Base-by-base conservation (phyloP, 2,329 filamentous ascomycete genomes). In the Pseudogymnoascus sp. region DNA sequence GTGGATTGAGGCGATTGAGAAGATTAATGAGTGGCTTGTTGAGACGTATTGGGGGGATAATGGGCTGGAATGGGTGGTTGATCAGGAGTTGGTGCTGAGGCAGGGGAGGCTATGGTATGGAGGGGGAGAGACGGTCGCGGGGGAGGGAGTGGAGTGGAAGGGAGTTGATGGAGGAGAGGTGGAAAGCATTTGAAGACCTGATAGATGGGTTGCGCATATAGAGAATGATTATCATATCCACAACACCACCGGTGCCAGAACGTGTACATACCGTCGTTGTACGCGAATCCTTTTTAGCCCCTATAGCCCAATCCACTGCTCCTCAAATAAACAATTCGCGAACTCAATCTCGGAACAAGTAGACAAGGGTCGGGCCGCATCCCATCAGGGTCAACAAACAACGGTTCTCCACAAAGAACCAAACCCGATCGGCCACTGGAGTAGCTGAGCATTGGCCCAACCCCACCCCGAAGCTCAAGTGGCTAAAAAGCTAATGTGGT, bases 31-130 rank as follows among this genome's bases (percentile, higher is more conserved):
- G 4, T 69, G 22, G 75, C 82, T 67, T 0, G 78, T 30, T 25
- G 78, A 63, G 84, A 83, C 72, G 82, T 55, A 55, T 55, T 55
- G 49, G 49, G 49, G 28, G 5, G 49, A 33, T 7, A 30, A 19
- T 33, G 49, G 25, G 25, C 3, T 55, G n/a, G 49, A 55, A 7
- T 60, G 58, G 58, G 33, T 25, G 19, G 36, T 60, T 23, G 36
- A 60, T 38, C 33, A 60, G 14, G 33, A 60, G 16, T 75, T 97
- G 62, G 89, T 93, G 70, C 85, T 85, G 63, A 83, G 90, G 49
- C 84, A 82, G 66, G 93, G 93, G 0, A 79, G 81, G 5, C 75
- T 96, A 49, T 97, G 92, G 92, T 97, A 96, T 76, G 93, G 89
- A 36, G 90, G 86, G 25, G 92, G 92, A 0, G 82, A 89, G 66